Base-by-base conservation (phyloP, 2,329 filamentous ascomycete genomes). In the Pseudodiploospora longispora region DNA sequence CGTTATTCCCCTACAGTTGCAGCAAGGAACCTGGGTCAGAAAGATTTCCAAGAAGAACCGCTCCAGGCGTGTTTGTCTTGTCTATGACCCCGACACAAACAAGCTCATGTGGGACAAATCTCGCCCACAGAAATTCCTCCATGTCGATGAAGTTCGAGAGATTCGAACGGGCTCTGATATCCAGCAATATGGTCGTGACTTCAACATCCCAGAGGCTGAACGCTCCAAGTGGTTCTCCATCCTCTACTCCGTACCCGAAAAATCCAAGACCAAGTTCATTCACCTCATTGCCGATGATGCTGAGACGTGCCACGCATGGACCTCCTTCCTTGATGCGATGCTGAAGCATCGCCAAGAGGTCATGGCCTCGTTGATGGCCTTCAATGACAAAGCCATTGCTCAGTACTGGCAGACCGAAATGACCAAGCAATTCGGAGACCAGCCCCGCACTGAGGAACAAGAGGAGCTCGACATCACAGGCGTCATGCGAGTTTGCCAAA, bases 91-190 rank as follows among this genome's bases (percentile, higher is more conserved):
- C 27, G 85, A 91, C 57, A 78, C 85, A 2, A 90, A 86, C 48
- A 93, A 89, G 63, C 86, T 98, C 27, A 85, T 77, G 28, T 97
- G 91, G 91, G 86, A 95, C 62, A 77, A 81, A 38, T 79, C 76
- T 6, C 82, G 87, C 32, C 82, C 85, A 1, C 78, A 81, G 27
- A 97, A 96, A 62, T 82, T 80, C 42, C 85, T 98, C 51, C 94
- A 95, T 62, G 87, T 98, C 50, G 93, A 98, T 57, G 89, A 97
- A 61, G 91, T 98, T 56, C 85, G 87, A 57, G 89, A 95, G 58
- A 89, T 97, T 39, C 82, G 90, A 50, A 80, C 83, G 31, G 89
- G 87, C 12, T 77, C 78, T 9, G 87, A 97, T 59, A 87, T 91
- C 12, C 81, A 86, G 46, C 91, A 95, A 60, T 95, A 95, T 60